phyloP scores from a whole-genome alignment of 108 stramenopile species.

The Schizochytrium sp. region DNA sequence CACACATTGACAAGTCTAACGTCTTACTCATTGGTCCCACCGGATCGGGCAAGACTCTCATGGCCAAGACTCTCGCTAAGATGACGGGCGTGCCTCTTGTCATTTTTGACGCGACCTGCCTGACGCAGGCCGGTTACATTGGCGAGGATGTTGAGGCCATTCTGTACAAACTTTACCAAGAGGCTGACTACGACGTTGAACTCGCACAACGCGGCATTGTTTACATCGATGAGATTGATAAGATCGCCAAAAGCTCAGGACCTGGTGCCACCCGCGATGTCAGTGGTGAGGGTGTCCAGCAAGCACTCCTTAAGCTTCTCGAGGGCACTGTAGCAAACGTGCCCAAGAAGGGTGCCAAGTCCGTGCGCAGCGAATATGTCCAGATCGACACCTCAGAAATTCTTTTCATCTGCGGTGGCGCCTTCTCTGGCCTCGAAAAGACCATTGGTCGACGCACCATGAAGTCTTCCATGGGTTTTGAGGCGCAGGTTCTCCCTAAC shows the following conservation, averaged over 20 bases:
- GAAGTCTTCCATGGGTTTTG: constrained; percentile 93
- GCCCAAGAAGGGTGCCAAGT: constrained; percentile 92
- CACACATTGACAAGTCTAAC: constrained; percentile 75
- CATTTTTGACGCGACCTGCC: constrained; percentile 74
- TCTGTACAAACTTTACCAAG: constrained; percentile 76
- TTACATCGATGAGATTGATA: constrained; percentile 76
- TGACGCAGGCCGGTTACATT: constrained; percentile 76
- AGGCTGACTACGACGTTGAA: constrained; percentile 72
- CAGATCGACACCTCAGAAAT: constrained; percentile 97
- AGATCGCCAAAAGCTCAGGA: constrained; percentile 60
- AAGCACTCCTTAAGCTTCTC: constrained; percentile 96
- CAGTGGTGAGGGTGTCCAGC: constrained; percentile 97
- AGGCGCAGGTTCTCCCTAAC: constrained; percentile 91
- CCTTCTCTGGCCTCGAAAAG: constrained; percentile 93
- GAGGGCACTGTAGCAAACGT: constrained; percentile 98
- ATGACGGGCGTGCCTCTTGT: constrained; percentile 74
- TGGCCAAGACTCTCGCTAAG: constrained; percentile 74
- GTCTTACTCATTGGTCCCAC: constrained; percentile 73
- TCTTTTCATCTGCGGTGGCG: constrained; percentile 96
- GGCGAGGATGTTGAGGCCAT: constrained; percentile 76
- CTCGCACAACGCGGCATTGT: constrained; percentile 74
- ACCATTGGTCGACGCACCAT: constrained; percentile 91
- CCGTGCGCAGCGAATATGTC: constrained; percentile 92
- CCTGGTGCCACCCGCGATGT: constrained; percentile 86
- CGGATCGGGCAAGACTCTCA: constrained; percentile 74